Percentiles rank a stretch among this genome's conserved stretches.
These are phyloP conservation scores for Aspergillus ochraceus DNA, from an alignment of 2,329 filamentous ascomycete species.

Conservation along the genomic window DNA sequence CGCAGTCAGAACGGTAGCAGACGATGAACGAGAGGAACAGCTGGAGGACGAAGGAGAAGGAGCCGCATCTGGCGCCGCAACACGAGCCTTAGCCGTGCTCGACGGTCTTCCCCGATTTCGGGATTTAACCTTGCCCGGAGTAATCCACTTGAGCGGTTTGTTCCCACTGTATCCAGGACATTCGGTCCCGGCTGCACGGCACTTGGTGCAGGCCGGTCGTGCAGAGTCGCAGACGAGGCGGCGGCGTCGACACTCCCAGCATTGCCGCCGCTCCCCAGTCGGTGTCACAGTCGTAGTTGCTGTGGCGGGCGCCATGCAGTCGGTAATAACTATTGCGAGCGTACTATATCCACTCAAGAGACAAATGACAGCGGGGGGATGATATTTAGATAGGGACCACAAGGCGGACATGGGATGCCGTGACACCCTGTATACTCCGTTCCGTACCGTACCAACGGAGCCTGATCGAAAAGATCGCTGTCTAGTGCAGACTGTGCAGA, in stretches of 20 bases:
- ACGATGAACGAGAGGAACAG: neutral
- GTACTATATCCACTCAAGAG: no score
- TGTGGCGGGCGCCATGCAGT: neutral
- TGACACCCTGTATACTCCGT: neutral
- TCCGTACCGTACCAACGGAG: neutral
- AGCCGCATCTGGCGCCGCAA: neutral
- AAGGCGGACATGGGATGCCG: neutral
- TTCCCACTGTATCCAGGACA: constrained; percentile 11
- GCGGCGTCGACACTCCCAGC: constrained; percentile 9
- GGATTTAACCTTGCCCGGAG: constrained; percentile 4
- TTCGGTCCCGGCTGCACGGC: constrained; percentile 1
- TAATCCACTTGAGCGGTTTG: constrained; percentile 8
- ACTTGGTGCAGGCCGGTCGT: constrained; percentile 6
- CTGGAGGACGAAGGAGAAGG: neutral
- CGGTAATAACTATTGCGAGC: neutral
- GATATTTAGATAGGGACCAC: neutral
- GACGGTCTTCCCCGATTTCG: neutral
- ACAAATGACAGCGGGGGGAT: neutral
- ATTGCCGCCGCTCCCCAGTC: constrained; percentile 1
- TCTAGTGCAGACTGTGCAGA: neutral
- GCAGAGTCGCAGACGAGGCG: constrained; percentile 11
- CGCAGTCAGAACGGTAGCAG: neutral
- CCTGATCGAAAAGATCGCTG: neutral
- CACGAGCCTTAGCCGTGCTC: neutral
- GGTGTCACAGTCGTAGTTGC: neutral